A percentile compares a stretch with the other conserved stretches of the same genome.
These are phyloP conservation scores for Chaetoceros muelleri DNA, from an alignment of 108 stramenopile genomes.

Conservation along the genomic window DNA sequence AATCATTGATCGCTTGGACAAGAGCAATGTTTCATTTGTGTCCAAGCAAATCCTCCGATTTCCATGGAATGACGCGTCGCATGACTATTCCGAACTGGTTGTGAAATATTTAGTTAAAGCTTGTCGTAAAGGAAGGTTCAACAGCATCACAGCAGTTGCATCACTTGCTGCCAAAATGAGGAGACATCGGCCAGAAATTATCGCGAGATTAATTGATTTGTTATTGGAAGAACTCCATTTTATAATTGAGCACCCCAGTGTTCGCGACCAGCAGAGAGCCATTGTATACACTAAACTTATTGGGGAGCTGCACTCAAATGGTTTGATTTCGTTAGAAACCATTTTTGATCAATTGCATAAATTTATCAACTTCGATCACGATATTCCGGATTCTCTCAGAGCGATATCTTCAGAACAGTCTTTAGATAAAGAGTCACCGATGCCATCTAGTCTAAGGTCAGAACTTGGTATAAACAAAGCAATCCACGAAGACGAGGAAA, in stretches of 20 bases:
- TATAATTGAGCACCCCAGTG: conserved; percentile 71
- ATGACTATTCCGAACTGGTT: conserved; percentile 59
- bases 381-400: conserved; percentile 67
- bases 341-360: conserved; percentile 75
- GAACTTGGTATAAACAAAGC: conserved; percentile 34
- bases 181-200: conserved; percentile 51
- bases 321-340: conserved; percentile 51
- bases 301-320: conserved; percentile 74
- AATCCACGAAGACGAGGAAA: conserved; percentile 78
- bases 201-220: conserved; percentile 69
- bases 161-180: conserved; percentile 69
- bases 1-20: conserved; percentile 54
- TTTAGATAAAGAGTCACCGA: conserved; percentile 11
- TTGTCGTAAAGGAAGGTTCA: conserved; percentile 78
- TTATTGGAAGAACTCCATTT: conserved; percentile 83
- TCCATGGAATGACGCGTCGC: conserved; percentile 79
- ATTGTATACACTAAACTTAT: conserved; percentile 76
- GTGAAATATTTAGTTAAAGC: conserved; percentile 77
- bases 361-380: conserved; percentile 85
- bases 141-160: conserved; percentile 65
- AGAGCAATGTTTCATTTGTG: conserved; percentile 46
- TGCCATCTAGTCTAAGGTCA: conserved; percentile 3
- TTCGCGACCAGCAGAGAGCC: conserved; percentile 81
- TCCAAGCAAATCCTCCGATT: conserved; percentile 81
- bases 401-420: conserved; percentile 38